Evolutionary conservation across 805 yeast species (phyloP).

Genomic region (Lipomyces sp.): DNA sequence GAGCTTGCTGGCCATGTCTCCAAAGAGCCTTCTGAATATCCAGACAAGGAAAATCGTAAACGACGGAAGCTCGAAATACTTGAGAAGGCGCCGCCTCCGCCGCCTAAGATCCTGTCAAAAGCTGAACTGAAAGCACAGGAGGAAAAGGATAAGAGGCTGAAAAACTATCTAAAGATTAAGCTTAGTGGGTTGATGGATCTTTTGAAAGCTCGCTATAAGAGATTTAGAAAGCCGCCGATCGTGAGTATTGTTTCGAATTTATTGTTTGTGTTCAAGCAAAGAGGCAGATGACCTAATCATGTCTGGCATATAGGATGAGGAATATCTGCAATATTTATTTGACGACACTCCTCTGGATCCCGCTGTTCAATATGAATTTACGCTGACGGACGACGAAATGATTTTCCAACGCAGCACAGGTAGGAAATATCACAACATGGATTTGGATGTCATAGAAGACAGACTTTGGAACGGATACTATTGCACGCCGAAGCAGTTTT

Average conservation of each 20-base stretch:
- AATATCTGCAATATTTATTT: constrained; percentile 67
- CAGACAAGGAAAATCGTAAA: constrained; percentile 54
- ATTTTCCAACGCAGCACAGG: constrained; percentile 79
- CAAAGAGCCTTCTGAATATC: constrained; percentile 69
- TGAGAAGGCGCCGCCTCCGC: constrained; percentile 40
- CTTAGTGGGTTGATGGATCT: constrained; percentile 85
- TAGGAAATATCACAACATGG: constrained; percentile 76
- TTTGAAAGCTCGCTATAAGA: constrained; percentile 78
- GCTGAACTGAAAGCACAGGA: constrained; percentile 48
- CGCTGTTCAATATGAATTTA: constrained; percentile 36
- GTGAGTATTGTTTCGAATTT: constrained; percentile 36
- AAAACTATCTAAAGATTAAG: constrained; percentile 80
- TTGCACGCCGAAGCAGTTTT: constrained; percentile 85
- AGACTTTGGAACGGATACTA: constrained; percentile 96
- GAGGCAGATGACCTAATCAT: background rate
- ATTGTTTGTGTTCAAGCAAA: background rate
- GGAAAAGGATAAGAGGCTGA: constrained; percentile 72
- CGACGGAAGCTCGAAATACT: constrained; percentile 42
- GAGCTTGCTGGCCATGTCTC: constrained; percentile 52
- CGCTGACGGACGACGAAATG: constrained; percentile 52
- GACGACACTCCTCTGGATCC: constrained; percentile 48
- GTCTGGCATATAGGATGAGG: constrained; percentile 46
- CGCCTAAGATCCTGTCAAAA: constrained; percentile 41
- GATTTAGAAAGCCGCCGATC: constrained; percentile 85
- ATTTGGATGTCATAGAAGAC: constrained; percentile 88